These are phyloP conservation scores for Colletotrichum agaves DNA, from an alignment of 2,329 filamentous ascomycete species.

Conservation along the genomic window DNA sequence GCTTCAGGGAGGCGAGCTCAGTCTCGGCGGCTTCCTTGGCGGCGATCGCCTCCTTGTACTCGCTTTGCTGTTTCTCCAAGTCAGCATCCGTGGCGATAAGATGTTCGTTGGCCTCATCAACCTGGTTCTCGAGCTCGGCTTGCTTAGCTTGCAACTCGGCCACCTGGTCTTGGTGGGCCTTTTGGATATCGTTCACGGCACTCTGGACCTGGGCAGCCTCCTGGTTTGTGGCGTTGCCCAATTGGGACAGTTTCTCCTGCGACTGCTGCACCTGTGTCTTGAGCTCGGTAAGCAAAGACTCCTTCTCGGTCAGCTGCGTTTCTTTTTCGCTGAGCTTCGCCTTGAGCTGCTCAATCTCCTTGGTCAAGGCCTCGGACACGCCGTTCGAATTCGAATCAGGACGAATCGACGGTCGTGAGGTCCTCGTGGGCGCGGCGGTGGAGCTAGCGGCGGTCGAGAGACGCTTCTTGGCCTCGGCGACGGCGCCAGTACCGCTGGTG, in stretches of 20 bases:
- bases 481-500: slow-evolving; percentile 50
- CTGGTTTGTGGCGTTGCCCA: slow-evolving; percentile 62
- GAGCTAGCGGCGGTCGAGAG: slow-evolving; percentile 61
- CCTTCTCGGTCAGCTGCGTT: slow-evolving; percentile 66
- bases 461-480: slow-evolving; percentile 66
- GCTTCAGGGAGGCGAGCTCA: slow-evolving; percentile 60
- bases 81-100: slow-evolving; percentile 62
- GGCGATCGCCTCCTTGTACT: slow-evolving; percentile 59
- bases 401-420: slow-evolving; percentile 53
- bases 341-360: slow-evolving; percentile 70
- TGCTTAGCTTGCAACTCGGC: slow-evolving; percentile 62
- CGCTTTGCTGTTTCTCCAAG: slow-evolving; percentile 60
- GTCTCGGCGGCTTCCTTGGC: slow-evolving; percentile 60
- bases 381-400: slow-evolving; percentile 50
- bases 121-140: slow-evolving; percentile 56
- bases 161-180: slow-evolving; percentile 56
- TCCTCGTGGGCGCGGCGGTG: slow-evolving; percentile 51
- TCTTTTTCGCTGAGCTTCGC: slow-evolving; percentile 68
- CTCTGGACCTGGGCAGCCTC: slow-evolving; percentile 51
- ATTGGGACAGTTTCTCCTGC: slow-evolving; percentile 64
- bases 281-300: slow-evolving; percentile 66
- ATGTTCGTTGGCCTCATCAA: slow-evolving; percentile 61
- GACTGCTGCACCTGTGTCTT: slow-evolving; percentile 66
- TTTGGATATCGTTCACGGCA: slow-evolving; percentile 30
- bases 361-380: slow-evolving; percentile 56